Conservation (phyloP, 2,329 filamentous ascomycete genomes). For the Cryoendolithus antarcticus region DNA sequence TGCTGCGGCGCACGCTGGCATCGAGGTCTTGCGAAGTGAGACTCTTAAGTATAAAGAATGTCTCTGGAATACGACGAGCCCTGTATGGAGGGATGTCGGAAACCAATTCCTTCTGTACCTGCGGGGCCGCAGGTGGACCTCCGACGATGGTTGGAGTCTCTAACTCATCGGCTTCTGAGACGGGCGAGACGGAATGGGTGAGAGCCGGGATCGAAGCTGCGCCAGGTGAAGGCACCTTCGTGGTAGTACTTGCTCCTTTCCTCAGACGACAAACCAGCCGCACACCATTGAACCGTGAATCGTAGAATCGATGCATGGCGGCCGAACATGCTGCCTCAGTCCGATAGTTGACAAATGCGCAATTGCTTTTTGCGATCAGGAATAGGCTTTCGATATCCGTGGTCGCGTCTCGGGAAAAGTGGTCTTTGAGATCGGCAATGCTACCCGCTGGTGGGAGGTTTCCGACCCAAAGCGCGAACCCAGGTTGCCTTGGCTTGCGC, state of each 20-base stretch:
- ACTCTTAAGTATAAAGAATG: slow-evolving; percentile 89
- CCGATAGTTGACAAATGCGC: slow-evolving; percentile 90
- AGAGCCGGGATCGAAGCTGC: too few species aligned
- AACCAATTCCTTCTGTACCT: too few species aligned
- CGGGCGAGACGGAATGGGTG: too few species aligned
- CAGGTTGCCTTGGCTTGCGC: slow-evolving; percentile 56
- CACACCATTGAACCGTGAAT: too few species aligned
- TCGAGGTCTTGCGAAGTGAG: slow-evolving; percentile 84
- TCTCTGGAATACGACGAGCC: slow-evolving; percentile 59
- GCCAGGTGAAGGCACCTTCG: too few species aligned
- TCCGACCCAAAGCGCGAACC: slow-evolving; percentile 90
- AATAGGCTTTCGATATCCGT: slow-evolving; percentile 78
- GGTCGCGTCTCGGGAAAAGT: slow-evolving; percentile 69
- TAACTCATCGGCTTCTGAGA: too few species aligned
- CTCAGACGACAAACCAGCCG: too few species aligned
- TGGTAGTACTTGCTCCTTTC: too few species aligned
- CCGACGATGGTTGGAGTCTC: too few species aligned
- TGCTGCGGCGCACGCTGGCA: slow-evolving; percentile 67
- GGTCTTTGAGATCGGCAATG: slow-evolving; percentile 73
- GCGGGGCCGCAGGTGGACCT: too few species aligned
- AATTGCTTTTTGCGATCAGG: slow-evolving; percentile 92
- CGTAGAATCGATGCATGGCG: too few species aligned
- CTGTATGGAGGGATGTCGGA: too few species aligned
- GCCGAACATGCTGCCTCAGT: slow-evolving; percentile 64
- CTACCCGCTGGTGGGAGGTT: slow-evolving; percentile 78